A percentile compares a stretch with the other conserved stretches of the same genome.
Conservation (phyloP, 148 eudicot species). For the Camellia granthamiana region DNA sequence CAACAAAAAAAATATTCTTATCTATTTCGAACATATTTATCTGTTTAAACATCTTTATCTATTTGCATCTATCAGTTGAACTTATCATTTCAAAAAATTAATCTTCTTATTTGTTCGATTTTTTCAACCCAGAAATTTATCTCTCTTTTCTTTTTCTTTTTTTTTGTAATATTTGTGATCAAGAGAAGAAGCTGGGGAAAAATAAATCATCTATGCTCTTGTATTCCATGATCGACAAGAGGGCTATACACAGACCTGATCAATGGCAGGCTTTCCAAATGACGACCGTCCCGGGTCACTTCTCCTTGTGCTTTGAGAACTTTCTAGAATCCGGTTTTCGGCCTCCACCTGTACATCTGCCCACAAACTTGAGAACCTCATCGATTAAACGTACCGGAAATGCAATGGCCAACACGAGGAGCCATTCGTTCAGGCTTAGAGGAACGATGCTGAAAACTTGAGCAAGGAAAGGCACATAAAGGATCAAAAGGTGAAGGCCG, state of each 20-base stretch:
- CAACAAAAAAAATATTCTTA: too few species aligned
- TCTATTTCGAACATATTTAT: too few species aligned
- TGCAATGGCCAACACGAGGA: conserved; percentile 47
- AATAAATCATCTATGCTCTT: too few species aligned
- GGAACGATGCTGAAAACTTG: conserved; percentile 65
- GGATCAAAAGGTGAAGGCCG: conserved; percentile 59
- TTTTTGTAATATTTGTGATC: too few species aligned
- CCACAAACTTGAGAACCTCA: conserved; percentile 67
- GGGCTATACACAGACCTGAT: background rate
- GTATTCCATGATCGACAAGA: too few species aligned
- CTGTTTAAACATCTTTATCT: too few species aligned
- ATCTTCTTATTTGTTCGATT: too few species aligned
- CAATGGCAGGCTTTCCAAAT: background rate
- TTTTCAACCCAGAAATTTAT: too few species aligned
- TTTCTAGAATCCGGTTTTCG: conserved; percentile 16
- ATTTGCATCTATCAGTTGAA: too few species aligned
- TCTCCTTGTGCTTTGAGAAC: conserved; percentile 30
- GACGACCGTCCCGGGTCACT: conserved; percentile 21
- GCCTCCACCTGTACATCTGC: conserved; percentile 38
- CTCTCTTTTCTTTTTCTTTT: too few species aligned
- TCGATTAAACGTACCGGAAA: conserved; percentile 61
- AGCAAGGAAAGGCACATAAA: conserved; percentile 62
- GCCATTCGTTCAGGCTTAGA: conserved; percentile 61
- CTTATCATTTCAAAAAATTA: too few species aligned
- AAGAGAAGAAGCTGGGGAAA: too few species aligned